These are phyloP conservation scores for Solanum etuberosum DNA, from an alignment of 257 asterid genomes.

Conservation along the genomic window DNA sequence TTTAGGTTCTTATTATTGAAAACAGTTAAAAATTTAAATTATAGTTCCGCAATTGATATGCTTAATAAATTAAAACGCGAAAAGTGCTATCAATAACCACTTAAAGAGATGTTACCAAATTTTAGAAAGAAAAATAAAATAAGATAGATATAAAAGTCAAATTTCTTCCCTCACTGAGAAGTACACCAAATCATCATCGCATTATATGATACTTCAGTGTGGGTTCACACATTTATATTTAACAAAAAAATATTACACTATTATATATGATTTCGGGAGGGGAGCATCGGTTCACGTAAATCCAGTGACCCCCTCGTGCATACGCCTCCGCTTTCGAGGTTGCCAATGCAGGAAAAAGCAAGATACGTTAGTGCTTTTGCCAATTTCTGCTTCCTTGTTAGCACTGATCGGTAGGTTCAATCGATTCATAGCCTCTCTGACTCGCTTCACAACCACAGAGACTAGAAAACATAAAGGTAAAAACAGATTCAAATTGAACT, in stretches of 20 bases:
- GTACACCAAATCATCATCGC: background rate
- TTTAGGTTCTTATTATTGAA: no score
- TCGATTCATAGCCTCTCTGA: background rate
- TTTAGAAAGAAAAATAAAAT: no score
- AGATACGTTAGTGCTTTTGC: no score
- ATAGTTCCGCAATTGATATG: background rate
- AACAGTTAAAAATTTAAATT: no score
- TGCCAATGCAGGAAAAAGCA: no score
- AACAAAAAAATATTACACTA: background rate
- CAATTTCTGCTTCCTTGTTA: no score
- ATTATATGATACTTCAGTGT: no score
- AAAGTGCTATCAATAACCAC: background rate
- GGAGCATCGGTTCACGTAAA: background rate
- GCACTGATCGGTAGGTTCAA: no score
- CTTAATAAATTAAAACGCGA: no score
- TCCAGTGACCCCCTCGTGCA: no score
- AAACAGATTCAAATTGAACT: background rate
- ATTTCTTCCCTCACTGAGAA: background rate
- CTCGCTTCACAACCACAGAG: background rate
- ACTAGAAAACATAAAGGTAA: background rate
- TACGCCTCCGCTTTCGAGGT: no score
- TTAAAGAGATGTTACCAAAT: background rate
- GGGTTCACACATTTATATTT: no score
- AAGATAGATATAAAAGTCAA: background rate
- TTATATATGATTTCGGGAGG: accelerated